Evolutionary conservation across 2,329 filamentous ascomycete genomes (phyloP).

Genomic region (Sclerotinia nivalis): DNA sequence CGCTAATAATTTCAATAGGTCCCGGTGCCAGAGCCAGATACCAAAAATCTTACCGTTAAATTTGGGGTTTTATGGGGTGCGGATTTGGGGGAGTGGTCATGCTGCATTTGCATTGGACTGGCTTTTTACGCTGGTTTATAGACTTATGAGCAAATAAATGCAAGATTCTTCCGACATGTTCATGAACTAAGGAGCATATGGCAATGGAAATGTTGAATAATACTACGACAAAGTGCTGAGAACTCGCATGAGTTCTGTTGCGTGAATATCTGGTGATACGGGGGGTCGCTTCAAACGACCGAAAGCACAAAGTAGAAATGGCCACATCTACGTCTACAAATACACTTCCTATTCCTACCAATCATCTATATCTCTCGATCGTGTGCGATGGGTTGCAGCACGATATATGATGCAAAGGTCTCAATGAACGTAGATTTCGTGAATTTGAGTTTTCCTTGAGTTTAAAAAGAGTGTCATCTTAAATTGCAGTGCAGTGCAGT

Average conservation of each 20-base stretch:
- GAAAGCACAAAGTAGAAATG: conserved; percentile 11
- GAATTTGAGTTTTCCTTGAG: neutral
- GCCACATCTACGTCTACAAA: conserved; percentile 6
- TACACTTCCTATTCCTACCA: conserved; percentile 12
- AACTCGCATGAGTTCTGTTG: conserved; percentile 10
- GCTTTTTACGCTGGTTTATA: conserved; percentile 40
- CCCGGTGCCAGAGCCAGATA: conserved; percentile 92
- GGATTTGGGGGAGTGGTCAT: conserved; percentile 40
- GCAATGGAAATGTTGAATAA: conserved; percentile 21
- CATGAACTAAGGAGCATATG: conserved; percentile 29
- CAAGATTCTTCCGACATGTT: conserved; percentile 39
- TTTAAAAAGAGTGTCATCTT: neutral
- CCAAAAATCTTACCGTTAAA: conserved; percentile 99
- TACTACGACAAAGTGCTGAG: conserved; percentile 6
- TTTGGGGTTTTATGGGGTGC: conserved; percentile 35
- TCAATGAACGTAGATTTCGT: neutral
- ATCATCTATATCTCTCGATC: neutral
- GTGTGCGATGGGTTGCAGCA: neutral
- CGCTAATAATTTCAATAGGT: conserved; percentile 60
- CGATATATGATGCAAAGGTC: neutral
- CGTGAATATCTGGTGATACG: conserved; percentile 16
- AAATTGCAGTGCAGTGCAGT: neutral
- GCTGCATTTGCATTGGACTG: conserved; percentile 43
- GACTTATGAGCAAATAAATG: conserved; percentile 42
- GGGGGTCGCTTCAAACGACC: conserved; percentile 8